phyloP scores from a whole-genome alignment of 352 stramenopile genomes.

The Globisporangium recalcitrans region DNA sequence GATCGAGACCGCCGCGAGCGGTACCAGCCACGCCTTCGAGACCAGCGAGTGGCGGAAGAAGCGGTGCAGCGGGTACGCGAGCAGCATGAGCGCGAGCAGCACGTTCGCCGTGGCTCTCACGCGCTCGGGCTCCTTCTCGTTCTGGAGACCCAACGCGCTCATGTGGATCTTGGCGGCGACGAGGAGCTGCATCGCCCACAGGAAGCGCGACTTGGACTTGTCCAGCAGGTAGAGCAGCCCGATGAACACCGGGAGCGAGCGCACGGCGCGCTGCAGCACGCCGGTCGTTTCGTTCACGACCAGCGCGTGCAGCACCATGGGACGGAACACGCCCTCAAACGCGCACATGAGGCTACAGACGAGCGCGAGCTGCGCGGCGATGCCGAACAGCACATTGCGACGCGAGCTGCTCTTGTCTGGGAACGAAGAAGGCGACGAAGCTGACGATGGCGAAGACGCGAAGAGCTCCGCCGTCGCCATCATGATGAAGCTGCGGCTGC shows the following conservation, averaged over 20 bases:
- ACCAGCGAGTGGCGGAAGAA: background rate
- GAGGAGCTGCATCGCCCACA: constrained; percentile 9
- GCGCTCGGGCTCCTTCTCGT: background rate
- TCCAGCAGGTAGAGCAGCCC: constrained; percentile 5
- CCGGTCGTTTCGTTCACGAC: background rate
- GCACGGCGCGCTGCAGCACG: background rate
- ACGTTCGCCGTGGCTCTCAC: background rate
- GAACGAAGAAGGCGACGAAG: background rate
- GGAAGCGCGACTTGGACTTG: background rate
- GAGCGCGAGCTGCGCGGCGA: constrained; percentile 5
- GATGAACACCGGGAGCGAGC: background rate
- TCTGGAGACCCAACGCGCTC: constrained; percentile 1
- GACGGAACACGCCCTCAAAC: background rate
- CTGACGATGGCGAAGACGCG: background rate
- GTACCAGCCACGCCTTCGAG: background rate
- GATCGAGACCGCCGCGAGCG: background rate
- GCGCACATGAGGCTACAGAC: background rate
- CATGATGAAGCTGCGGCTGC: background rate
- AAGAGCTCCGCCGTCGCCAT: background rate
- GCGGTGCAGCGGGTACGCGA: constrained; percentile 6
- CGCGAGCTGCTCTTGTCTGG: background rate
- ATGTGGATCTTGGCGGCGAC: constrained; percentile 11
- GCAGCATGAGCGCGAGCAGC: constrained; percentile 9
- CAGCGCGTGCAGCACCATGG: background rate
- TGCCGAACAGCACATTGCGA: background rate